phyloP scores from a whole-genome alignment of 2,329 filamentous ascomycete species.

The Ascochyta fabae region DNA sequence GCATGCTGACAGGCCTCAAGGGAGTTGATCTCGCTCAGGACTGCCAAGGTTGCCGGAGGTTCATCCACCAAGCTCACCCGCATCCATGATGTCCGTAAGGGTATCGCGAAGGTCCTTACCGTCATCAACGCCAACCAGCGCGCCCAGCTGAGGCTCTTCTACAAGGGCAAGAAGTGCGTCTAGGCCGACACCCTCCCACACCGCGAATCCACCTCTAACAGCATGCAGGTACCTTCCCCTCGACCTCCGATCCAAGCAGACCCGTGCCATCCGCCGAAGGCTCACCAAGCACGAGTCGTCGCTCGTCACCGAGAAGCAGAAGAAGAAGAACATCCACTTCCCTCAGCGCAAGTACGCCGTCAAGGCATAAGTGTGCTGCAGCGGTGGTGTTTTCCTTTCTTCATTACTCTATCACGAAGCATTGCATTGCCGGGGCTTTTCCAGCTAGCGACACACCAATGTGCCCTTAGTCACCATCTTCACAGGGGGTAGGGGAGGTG shows the following conservation, averaged over 20 bases:
- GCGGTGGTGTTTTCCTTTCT: conserved; percentile 45
- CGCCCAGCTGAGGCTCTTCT: conserved; percentile 91
- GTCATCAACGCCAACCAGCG: conserved; percentile 99
- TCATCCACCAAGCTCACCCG: conserved; percentile 86
- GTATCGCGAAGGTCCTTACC: conserved; percentile 97
- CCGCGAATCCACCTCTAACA: conserved; percentile 30
- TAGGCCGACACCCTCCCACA: conserved; percentile 5
- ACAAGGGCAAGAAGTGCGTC: conserved; percentile 93
- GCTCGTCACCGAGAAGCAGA: conserved; percentile 87
- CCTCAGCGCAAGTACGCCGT: conserved; percentile 98
- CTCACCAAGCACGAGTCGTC: conserved; percentile 90
- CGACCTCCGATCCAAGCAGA: conserved; percentile 98
- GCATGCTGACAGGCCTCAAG: conserved; percentile 43
- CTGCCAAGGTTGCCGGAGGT: conserved; percentile 95
- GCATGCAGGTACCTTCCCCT: conserved; percentile 77
- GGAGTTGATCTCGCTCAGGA: conserved; percentile 94
- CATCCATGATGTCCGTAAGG: conserved; percentile 96
- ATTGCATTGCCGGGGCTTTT: conserved; percentile 52
- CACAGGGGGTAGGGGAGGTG: conserved; percentile 41
- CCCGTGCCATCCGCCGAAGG: conserved; percentile 94
- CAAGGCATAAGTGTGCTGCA: conserved; percentile 70
- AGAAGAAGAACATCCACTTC: conserved; percentile 96
- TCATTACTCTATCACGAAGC: conserved; percentile 49
- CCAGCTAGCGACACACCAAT: conserved; percentile 48
- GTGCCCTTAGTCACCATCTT: conserved; percentile 48